phyloP scores from a whole-genome alignment of 495 filamentous ascomycete genomes.

The Poronia punctata region DNA sequence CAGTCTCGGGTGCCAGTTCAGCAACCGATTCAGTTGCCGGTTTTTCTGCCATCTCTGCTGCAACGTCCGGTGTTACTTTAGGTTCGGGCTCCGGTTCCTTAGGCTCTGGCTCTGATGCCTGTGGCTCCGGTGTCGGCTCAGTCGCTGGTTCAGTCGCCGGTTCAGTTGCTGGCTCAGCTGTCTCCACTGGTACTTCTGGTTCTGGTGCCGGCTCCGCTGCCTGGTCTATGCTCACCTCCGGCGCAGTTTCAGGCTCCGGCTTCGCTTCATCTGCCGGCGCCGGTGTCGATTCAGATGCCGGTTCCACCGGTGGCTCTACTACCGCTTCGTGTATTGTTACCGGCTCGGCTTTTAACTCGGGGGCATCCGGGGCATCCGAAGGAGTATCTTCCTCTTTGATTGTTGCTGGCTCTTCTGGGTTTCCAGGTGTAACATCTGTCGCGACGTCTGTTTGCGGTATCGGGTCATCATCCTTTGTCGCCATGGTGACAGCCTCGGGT shows the following conservation, averaged over 20 bases:
- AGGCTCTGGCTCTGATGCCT: not conserved
- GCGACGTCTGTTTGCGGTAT: slow-evolving; percentile 9
- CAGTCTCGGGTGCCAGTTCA: slow-evolving; percentile 3
- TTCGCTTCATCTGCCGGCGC: not conserved
- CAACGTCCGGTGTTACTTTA: slow-evolving; percentile 1
- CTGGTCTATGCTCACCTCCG: not conserved
- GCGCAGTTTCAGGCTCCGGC: not conserved
- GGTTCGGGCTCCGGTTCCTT: not conserved
- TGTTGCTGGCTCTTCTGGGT: not conserved
- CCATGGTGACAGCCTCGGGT: slow-evolving; percentile 8
- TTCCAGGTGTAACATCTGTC: not conserved
- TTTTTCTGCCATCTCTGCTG: slow-evolving; percentile 7
- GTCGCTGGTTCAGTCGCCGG: not conserved
- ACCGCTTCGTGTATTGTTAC: not conserved
- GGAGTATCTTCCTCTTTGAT: not conserved
- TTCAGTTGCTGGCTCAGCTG: not conserved
- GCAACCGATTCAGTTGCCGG: slow-evolving; percentile 5
- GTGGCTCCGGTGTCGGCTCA: slow-evolving; percentile 10
- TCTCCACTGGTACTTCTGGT: too few species aligned
- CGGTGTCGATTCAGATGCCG: not conserved
- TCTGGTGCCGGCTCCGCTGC: not conserved
- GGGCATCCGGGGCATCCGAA: too few species aligned
- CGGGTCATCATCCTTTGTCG: slow-evolving; percentile 11
- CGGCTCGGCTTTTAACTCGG: not conserved
- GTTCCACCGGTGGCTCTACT: too few species aligned